Conservation (phyloP, 1,139 yeast species). For the Scheffersomyces illinoinensis region DNA sequence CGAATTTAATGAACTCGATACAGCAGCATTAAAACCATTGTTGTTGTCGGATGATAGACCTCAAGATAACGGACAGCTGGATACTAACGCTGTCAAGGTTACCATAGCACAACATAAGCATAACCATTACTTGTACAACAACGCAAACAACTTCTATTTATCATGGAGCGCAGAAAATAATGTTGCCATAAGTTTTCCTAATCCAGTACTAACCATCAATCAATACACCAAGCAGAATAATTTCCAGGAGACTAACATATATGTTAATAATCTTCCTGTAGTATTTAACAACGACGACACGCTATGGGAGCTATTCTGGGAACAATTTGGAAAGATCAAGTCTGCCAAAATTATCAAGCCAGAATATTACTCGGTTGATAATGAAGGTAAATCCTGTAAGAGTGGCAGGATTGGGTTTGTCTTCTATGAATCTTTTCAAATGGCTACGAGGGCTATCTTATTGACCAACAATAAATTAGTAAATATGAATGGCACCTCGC, state of each 20-base stretch:
- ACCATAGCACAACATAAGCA: constrained; percentile 45
- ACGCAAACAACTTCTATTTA: constrained; percentile 8
- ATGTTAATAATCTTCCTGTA: constrained; percentile 53
- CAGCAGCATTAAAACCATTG: constrained; percentile 9
- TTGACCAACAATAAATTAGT: constrained; percentile 36
- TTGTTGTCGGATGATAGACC: constrained; percentile 1
- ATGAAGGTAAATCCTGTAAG: constrained; percentile 11
- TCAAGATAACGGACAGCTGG: constrained; percentile 19
- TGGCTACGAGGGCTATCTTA: constrained; percentile 42
- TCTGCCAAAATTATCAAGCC: constrained; percentile 49
- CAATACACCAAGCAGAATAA: constrained; percentile 26
- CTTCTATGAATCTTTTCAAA: constrained; percentile 36
- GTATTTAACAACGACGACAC: constrained; percentile 41
- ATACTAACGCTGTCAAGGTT: constrained; percentile 32
- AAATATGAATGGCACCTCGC: constrained; percentile 15
- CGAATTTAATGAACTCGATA: constrained; percentile 23
- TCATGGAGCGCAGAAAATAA: constrained; percentile 1
- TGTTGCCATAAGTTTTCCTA: constrained; percentile 6
- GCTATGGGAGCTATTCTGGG: constrained; percentile 43
- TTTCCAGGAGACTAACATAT: constrained; percentile 61
- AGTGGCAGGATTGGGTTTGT: constrained; percentile 46
- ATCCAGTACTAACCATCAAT: constrained; percentile 6
- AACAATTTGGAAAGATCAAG: constrained; percentile 41
- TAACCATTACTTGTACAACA: constrained; percentile 28
- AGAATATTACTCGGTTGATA: constrained; percentile 29